Evolutionary conservation across 2,329 filamentous ascomycete genomes (phyloP), one percentile per base, ranked within the genome.

Genomic region (Penicillium polonicum): DNA sequence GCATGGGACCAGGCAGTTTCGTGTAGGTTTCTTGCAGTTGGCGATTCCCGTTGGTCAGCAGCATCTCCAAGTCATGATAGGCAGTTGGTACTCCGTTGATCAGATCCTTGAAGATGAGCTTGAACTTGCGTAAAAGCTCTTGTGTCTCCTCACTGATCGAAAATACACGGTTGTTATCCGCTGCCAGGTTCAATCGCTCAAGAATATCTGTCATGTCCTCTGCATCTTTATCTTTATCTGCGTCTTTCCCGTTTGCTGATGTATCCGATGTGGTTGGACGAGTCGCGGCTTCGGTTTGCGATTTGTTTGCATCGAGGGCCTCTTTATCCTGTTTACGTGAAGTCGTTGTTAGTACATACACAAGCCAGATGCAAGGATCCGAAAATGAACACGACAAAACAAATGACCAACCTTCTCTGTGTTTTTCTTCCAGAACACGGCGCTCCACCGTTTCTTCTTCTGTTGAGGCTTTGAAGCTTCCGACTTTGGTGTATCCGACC

Each of bases 51-150:
- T 85, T 84, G 10, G 80, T 85, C 62, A 88, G 78, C 19, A 88
- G 79, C 70, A 82, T 84, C 67, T 88, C 86, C n/a, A 99, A 87
- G 72, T 99, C 94, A 70, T 89, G 83, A 74, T 95, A 96, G 3
- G 94, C 94, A 0, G 93, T 97, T 3, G 94, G 94, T 2, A 91
- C 94, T 60, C 94, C 94, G 71, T 92, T 92, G 68, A 94, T 85
- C 17, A 97, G 84, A 72, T 99, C 94, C 72, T 93, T 94, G 70
- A 99, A 89, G 35, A 97, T 88, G 55, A 92, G 81, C 1, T 91
- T 95, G 81, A 99, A 99, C 61, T 88, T 86, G 53, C 86, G 84
- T 51, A 96, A 84, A 31, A 96, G 83, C 62, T 91, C 88, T 60
- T 91, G 87, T 0, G 91, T 93, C 66, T 96, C 92, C 58, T 86